Evolutionary conservation across 768 basidiomycete genomes (phyloP).

Genomic region (Auricularia sp.): DNA sequence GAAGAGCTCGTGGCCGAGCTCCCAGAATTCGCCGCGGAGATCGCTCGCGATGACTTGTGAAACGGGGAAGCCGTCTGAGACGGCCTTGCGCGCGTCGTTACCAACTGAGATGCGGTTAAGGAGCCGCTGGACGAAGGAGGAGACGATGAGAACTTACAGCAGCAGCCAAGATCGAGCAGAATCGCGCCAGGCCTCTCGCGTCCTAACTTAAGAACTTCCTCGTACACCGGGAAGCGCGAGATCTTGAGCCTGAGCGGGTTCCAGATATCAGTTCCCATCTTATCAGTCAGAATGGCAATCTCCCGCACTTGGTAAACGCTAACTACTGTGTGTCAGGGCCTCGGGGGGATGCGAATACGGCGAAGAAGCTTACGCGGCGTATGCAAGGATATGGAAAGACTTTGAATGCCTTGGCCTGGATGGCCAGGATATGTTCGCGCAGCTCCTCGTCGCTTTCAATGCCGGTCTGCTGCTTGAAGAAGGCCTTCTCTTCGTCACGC

Average conservation of each 20-base stretch:
- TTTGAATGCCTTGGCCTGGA: conserved; percentile 1
- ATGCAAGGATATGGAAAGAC: conserved; percentile 7
- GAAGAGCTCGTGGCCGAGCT: conserved; percentile 14
- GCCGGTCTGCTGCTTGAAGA: not conserved
- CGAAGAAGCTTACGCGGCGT: not conserved
- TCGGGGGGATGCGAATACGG: not conserved
- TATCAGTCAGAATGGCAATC: not conserved
- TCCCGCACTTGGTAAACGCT: not conserved
- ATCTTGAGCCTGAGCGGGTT: conserved; percentile 9
- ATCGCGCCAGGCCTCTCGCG: conserved; percentile 27
- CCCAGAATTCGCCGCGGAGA: conserved; percentile 11
- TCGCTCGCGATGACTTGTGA: conserved; percentile 10
- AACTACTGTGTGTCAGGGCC: not conserved
- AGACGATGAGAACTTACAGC: conserved; percentile 23
- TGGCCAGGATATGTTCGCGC: not conserved
- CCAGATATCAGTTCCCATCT: not conserved
- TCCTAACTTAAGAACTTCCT: conserved; percentile 26
- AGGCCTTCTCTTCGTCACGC: not conserved
- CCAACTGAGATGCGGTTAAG: conserved; percentile 2
- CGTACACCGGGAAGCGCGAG: conserved; percentile 12
- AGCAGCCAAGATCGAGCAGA: conserved; percentile 38
- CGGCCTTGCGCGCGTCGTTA: conserved; percentile 9
- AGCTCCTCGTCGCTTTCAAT: not conserved
- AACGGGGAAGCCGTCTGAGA: conserved; percentile 10
- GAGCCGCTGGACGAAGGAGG: conserved; percentile 16